Conservation (phyloP, 768 basidiomycete genomes). For the Trametes villosa region DNA sequence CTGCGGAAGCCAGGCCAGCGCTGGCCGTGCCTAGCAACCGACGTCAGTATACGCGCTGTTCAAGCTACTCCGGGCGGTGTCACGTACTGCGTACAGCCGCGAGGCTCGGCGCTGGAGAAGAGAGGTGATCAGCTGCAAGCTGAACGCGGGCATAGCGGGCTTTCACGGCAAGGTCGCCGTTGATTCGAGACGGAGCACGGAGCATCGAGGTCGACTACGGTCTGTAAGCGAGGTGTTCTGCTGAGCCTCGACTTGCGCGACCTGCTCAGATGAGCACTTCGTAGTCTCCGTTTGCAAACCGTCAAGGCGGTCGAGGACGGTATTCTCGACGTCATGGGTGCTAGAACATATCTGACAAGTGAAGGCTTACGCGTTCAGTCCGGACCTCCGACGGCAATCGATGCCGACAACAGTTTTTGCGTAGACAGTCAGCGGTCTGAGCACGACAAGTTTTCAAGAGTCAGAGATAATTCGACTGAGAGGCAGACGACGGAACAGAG, state of each 20-base stretch:
- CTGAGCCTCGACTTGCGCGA: neutral
- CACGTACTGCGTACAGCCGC: constrained; percentile 2
- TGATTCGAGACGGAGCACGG: neutral
- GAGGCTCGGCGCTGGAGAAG: neutral
- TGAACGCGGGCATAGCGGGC: neutral
- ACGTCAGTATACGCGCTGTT: neutral
- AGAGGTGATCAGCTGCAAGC: neutral
- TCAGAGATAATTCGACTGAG: neutral
- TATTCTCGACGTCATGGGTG: neutral
- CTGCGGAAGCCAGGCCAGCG: neutral
- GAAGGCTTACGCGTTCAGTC: neutral
- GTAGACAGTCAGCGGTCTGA: neutral
- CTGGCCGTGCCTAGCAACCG: neutral
- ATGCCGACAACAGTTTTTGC: neutral
- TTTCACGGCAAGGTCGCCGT: neutral
- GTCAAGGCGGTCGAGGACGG: too few relatives aligned
- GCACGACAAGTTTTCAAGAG: neutral
- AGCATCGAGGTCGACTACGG: neutral
- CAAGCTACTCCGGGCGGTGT: neutral
- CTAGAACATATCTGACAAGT: neutral
- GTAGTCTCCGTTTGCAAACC: too few relatives aligned
- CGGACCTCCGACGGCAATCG: constrained; percentile 1
- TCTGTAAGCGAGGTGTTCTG: too few relatives aligned
- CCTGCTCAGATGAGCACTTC: neutral
- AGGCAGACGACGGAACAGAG: neutral